Evolutionary conservation across 2,329 filamentous ascomycete species (phyloP).

Genomic region (Apiospora marii): DNA sequence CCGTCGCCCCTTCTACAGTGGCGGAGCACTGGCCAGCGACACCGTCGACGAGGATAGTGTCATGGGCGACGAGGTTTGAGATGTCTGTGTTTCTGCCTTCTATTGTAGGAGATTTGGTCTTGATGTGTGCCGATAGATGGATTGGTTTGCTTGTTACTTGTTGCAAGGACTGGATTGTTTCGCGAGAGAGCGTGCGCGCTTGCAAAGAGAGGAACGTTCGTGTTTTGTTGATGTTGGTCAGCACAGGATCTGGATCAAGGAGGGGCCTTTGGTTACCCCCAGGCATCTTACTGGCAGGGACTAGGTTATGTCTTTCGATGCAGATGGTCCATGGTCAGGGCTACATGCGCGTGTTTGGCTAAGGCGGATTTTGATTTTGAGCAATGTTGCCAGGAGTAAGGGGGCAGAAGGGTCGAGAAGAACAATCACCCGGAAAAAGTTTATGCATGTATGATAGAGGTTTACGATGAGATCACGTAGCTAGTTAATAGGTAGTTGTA

Average conservation of each 20-base stretch:
- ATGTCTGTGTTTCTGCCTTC: neutral
- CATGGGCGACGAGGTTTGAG: conserved; percentile 14
- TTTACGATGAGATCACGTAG: neutral
- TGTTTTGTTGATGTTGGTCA: neutral
- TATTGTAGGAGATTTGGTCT: neutral
- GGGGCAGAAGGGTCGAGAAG: neutral
- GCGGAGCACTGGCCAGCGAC: neutral
- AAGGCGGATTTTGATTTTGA: neutral
- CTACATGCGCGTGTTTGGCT: neutral
- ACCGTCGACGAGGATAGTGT: neutral
- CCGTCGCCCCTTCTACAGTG: neutral
- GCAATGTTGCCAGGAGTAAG: neutral
- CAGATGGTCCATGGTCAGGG: neutral
- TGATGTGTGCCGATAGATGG: neutral
- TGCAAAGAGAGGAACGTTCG: neutral
- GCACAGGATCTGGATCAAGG: neutral
- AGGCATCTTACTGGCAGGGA: neutral
- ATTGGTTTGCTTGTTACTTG: neutral
- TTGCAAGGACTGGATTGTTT: neutral
- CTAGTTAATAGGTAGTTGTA: conserved; percentile 6
- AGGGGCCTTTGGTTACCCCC: neutral
- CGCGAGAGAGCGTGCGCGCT: neutral
- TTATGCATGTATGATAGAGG: neutral
- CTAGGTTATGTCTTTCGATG: no score
- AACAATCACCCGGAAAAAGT: neutral